Evolutionary conservation across 768 basidiomycete species (phyloP), one percentile per base, ranked within the genome.

Genomic region (Hericium rajendrae): DNA sequence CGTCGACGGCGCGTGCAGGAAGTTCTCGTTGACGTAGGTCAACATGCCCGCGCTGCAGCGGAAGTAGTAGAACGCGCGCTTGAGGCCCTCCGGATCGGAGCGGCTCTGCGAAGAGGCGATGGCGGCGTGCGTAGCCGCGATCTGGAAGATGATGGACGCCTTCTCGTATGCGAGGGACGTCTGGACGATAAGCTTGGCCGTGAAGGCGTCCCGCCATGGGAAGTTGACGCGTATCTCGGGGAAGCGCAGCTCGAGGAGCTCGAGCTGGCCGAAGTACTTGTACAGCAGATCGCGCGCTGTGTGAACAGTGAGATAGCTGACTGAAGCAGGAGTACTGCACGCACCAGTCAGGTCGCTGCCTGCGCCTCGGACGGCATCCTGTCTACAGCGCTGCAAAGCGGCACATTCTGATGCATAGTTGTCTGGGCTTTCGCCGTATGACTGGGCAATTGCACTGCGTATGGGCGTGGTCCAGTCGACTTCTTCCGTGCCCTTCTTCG

Each of bases 191-290:
- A 87, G 76, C 72, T 98, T 98, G 73, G 78, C 79, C 57, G 92
- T 97, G 74, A 98, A 98, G 18, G 97, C 95, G 72, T 99, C 97
- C 60, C 86, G 80, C 94, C 97, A 99, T 0, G 92, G 86, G 67
- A 98, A 99, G 61, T 89, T 88, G 71, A 97, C 94, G 64, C 91
- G 83, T 61, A 98, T 92, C 70, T 98, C 95, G 9, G 95, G 84
- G 74, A 99, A 99, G 39, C 97, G 85, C 54, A 99, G 80, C 69
- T 99, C 97, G 41, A 99, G 84, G 4, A 98, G 82, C 67, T 99
- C 97, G 48, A 99, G 85, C 71, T 99, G 97, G 38, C 97, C 95
- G 74, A 98, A 99, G 75, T 99, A 99, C 73, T 97, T 97, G 86
- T 95, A 97, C 48, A 99, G 78, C 20, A 98, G 78, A 74, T 98